Evolutionary conservation across 768 basidiomycete genomes (phyloP), one percentile per base, ranked within the genome.

Genomic region (Russula griseocarnosa): DNA sequence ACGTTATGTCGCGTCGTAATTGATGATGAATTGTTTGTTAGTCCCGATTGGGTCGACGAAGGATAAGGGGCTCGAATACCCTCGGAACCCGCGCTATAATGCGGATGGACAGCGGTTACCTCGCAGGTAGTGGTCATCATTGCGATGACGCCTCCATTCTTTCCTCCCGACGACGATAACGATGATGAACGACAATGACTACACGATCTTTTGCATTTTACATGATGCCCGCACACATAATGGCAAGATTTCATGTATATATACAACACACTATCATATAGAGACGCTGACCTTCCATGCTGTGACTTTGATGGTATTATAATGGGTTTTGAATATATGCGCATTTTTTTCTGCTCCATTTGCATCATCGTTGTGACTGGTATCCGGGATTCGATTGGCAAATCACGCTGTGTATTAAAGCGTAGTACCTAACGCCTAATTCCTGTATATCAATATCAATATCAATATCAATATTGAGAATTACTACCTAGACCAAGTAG

Each of bases 61-160:
- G 57, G 77, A 75, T 53, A 85, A 90, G 70, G 91, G 90, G 3
- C 63, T 88, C 28, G 74, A 74, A 38, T 92, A 85, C 70, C 81
- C 81, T 22, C 78, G 80, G 13, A 93, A 92, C 70, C 88, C 88
- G 44, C 81, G 91, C 18, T 92, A 90, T 72, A 86, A 87, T 70
- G 67, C 71, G 1, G 81, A 86, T 52, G 91, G 91, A 55, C 77
- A 83, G 44, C 87, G 86, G 85, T 74, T 79, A 59, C 78, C 80
- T 70, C 79, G 91, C 42, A 76, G 73, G 28, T 87, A 89, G 61
- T 92, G 91, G 91, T 89, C 90, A 0, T 83, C 82, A 61, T 72
- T 91, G 70, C 83, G 76, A 66, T 91, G 78, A 54, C n/a, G 22
- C 5, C 46, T 22, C 46, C 16, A 5, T 13, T 22, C 22, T 11